Evolutionary conservation across 768 basidiomycete genomes (phyloP), one percentile per base, ranked within the genome.

Genomic region (Trametes punicea): DNA sequence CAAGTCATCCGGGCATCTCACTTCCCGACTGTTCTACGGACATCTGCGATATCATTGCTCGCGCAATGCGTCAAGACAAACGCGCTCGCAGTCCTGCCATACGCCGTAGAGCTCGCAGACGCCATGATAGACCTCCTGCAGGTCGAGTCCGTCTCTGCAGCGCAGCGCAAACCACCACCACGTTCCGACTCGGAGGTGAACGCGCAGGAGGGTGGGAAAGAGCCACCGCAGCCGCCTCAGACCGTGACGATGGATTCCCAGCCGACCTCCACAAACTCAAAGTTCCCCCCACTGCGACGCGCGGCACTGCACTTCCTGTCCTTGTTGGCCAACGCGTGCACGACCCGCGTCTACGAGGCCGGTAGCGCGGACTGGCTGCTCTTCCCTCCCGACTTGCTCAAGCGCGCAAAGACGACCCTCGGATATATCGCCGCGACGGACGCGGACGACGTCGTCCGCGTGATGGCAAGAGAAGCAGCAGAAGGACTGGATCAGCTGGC

Each of bases 301-400:
- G 86, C 91, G 1, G 93, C 90, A 0, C 66, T 97, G n/a, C 85
- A 94, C 62, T 87, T 97, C 67, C 75, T 96, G 39, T 76, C 83
- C 0, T 65, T 86, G 8, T 73, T 93, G 29, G 69, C 93, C n/a
- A 77, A 80, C n/a, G 79, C 85, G 38, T 74, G 77, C 16, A 82
- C 77, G 0, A 71, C 70, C n/a, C 73, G 78, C 8, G 64, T 77
- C 10, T 81, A 87, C 56, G 80, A 83, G 16, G 68, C 70, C 2
- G 65, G 65, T 5, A 58, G 63, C 6, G 60, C 59, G 16, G 51
- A 47, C 4, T 60, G 39, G 18, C 57, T 69, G 10, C 60, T 69
- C 46, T 73, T 79, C 51, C 69, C 79, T 0, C 59, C 64, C 2
- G 60, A 66, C 2, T 65, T 79, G 23, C 59, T 87, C 15, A 74